Percentiles rank a stretch among this genome's conserved stretches.
Evolutionary conservation across 768 basidiomycete species (phyloP).

Genomic region (Tulasnella sp.): DNA sequence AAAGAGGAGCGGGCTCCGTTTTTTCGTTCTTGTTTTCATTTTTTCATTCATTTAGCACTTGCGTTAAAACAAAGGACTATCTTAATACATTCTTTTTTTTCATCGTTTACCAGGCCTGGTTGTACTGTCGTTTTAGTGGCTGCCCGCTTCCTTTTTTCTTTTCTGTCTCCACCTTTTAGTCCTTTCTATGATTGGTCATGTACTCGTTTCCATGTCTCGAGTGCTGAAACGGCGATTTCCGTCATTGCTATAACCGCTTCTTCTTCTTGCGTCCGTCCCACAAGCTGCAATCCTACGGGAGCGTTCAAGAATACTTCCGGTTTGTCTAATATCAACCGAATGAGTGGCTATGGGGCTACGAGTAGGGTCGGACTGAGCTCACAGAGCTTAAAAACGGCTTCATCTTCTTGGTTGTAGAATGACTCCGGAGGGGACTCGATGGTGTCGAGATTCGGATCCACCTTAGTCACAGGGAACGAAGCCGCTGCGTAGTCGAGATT

Average conservation of each 20-base stretch:
- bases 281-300: slow-evolving; percentile 53
- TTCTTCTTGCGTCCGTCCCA: slow-evolving; percentile 61
- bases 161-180: too few relatives aligned
- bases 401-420: slow-evolving; percentile 42
- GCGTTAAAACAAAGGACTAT: neutral
- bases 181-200: neutral
- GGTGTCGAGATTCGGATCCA: slow-evolving; percentile 43
- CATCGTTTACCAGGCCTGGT: neutral
- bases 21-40: neutral
- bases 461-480: slow-evolving; percentile 51
- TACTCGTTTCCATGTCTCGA: slow-evolving; percentile 7
- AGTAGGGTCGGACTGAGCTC: slow-evolving; percentile 19
- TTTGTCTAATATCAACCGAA: slow-evolving; percentile 33
- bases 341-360: neutral
- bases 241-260: slow-evolving; percentile 62
- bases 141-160: neutral
- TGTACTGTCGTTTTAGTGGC: neutral
- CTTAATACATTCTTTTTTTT: neutral
- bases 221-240: slow-evolving; percentile 48
- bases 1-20: neutral
- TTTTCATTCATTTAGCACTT: neutral
- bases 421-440: slow-evolving; percentile 30
- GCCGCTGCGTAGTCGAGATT: slow-evolving; percentile 52
- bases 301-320: slow-evolving; percentile 44
- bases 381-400: slow-evolving; percentile 43